phyloP scores from a whole-genome alignment of 2,329 filamentous ascomycete species.

The Fusarium oxysporum region DNA sequence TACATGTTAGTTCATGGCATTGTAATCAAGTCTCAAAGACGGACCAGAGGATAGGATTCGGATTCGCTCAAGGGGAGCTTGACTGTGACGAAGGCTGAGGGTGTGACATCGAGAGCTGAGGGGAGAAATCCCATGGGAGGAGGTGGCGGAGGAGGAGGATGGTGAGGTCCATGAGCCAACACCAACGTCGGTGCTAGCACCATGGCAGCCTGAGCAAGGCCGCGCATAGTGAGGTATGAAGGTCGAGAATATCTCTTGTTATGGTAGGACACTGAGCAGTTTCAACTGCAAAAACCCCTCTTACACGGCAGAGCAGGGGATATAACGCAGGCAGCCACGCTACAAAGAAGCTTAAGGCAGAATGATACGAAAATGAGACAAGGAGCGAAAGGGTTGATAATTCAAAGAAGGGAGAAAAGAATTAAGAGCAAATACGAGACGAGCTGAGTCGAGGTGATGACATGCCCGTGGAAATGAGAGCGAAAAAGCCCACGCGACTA shows the following conservation, averaged over 20 bases:
- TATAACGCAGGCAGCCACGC: conserved; percentile 10
- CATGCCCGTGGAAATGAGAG: conserved; percentile 18
- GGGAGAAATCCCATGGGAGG: conserved; percentile 32
- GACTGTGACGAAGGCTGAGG: conserved; percentile 39
- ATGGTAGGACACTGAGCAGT: not conserved
- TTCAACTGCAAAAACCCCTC: conserved; percentile 6
- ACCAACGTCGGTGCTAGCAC: conserved; percentile 43
- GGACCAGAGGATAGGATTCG: conserved; percentile 40
- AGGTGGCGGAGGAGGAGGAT: conserved; percentile 22
- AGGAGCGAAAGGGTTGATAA: conserved; percentile 1
- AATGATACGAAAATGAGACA: conserved; percentile 21
- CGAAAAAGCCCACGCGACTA: conserved; percentile 23
- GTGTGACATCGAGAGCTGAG: conserved; percentile 31
- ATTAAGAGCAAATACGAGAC: not conserved
- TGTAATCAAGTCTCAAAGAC: not conserved
- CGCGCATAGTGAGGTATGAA: conserved; percentile 41
- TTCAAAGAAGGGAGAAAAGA: conserved; percentile 14
- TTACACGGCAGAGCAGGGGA: conserved; percentile 4
- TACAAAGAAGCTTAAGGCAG: conserved; percentile 24
- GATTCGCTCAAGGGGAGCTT: conserved; percentile 29
- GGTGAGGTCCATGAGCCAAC: conserved; percentile 37
- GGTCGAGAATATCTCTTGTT: not conserved
- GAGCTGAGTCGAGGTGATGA: conserved; percentile 4
- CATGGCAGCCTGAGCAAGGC: conserved; percentile 46
- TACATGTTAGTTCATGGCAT: conserved; percentile 10